phyloP scores from a whole-genome alignment of 2,329 filamentous ascomycete species.

The Knufia fluminis region DNA sequence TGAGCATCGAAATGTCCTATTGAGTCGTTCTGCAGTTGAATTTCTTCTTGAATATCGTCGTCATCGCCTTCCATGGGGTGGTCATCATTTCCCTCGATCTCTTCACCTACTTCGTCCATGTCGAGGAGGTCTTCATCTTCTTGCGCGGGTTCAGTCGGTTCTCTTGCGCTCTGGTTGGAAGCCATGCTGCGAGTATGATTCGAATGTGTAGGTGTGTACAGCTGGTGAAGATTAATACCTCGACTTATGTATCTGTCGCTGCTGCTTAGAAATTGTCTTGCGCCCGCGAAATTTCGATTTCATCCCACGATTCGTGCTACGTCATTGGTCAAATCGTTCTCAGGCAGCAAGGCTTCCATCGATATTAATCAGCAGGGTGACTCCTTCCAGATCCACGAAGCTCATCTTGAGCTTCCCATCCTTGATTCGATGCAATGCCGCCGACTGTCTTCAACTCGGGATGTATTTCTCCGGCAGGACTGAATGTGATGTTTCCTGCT shows the following conservation, averaged over 20 bases:
- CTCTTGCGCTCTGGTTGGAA: slow-evolving; percentile 10
- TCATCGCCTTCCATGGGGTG: slow-evolving; percentile 65
- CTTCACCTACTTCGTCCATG: slow-evolving; percentile 68
- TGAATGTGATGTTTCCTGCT: too few relatives aligned
- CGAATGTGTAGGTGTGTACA: too few relatives aligned
- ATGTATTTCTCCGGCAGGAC: too few relatives aligned
- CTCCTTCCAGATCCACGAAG: not conserved
- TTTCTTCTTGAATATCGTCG: slow-evolving; percentile 54
- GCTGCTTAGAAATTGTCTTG: slow-evolving; percentile 9
- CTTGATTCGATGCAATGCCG: too few relatives aligned
- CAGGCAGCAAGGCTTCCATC: not conserved
- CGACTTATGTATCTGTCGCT: too few relatives aligned
- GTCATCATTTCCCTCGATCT: slow-evolving; percentile 61
- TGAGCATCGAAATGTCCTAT: slow-evolving; percentile 84
- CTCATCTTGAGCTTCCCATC: not conserved
- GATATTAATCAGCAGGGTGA: not conserved
- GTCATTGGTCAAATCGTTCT: not conserved
- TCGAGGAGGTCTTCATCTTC: slow-evolving; percentile 60
- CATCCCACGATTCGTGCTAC: not conserved
- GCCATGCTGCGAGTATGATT: slow-evolving; percentile 14
- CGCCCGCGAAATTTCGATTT: slow-evolving; percentile 1
- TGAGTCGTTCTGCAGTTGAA: slow-evolving; percentile 83
- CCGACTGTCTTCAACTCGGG: too few relatives aligned
- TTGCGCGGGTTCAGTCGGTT: slow-evolving; percentile 19
- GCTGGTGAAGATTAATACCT: too few relatives aligned